phyloP scores from a whole-genome alignment of 1,139 yeast species.

The Torulaspora globosa region DNA sequence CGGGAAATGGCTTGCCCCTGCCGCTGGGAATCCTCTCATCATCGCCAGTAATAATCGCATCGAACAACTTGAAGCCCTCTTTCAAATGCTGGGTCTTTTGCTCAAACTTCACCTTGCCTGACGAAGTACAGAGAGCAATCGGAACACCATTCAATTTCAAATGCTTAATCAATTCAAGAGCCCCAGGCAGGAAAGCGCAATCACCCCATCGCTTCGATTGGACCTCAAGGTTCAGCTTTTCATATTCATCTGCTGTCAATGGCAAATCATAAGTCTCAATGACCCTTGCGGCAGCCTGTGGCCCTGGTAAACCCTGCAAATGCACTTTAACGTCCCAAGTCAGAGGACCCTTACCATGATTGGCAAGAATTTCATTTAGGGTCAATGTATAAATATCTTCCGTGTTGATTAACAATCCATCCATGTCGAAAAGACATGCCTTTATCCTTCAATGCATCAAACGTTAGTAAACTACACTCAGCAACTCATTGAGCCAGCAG shows the following conservation, averaged over 20 bases:
- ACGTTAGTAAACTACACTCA: neutral
- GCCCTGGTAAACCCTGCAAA: slow-evolving; percentile 88
- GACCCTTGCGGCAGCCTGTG: slow-evolving; percentile 59
- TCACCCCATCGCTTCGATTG: slow-evolving; percentile 63
- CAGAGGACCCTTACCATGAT: slow-evolving; percentile 69
- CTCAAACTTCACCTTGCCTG: slow-evolving; percentile 54
- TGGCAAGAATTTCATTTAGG: slow-evolving; percentile 58
- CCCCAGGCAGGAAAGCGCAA: slow-evolving; percentile 77
- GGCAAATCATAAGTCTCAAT: slow-evolving; percentile 67
- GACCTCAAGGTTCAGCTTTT: slow-evolving; percentile 46
- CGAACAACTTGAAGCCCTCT: slow-evolving; percentile 58
- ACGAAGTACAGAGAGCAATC: slow-evolving; percentile 89
- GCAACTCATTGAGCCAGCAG: neutral
- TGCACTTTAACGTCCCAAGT: slow-evolving; percentile 87
- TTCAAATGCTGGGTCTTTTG: slow-evolving; percentile 67
- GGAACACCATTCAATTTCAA: slow-evolving; percentile 56
- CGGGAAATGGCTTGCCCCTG: slow-evolving; percentile 89
- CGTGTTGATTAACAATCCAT: slow-evolving; percentile 84
- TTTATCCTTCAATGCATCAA: slow-evolving; percentile 38
- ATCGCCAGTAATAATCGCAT: slow-evolving; percentile 80
- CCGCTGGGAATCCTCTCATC: slow-evolving; percentile 77
- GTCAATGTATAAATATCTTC: slow-evolving; percentile 86
- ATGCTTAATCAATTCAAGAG: slow-evolving; percentile 57
- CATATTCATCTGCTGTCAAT: slow-evolving; percentile 58
- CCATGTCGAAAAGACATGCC: slow-evolving; percentile 97